These are phyloP conservation scores for Candida germanica DNA, from an alignment of 805 yeast genomes.

Conservation along the genomic window DNA sequence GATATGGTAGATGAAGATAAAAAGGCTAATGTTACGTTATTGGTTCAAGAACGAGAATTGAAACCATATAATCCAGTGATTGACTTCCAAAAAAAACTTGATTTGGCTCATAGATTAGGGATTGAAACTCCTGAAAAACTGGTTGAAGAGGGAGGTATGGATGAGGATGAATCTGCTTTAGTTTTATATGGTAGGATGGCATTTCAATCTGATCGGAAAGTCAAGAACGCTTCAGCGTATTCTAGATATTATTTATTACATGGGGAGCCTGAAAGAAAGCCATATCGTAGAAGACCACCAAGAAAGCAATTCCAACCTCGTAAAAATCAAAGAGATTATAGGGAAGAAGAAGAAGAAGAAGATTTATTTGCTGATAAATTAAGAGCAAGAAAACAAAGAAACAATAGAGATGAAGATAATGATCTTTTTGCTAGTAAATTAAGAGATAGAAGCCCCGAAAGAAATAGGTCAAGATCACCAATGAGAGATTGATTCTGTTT, in stretches of 20 bases:
- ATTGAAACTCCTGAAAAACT: conserved; percentile 13
- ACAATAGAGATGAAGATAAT: conserved; percentile 20
- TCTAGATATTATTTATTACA: conserved; percentile 65
- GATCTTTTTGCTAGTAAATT: conserved; percentile 36
- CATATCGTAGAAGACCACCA: conserved; percentile 15
- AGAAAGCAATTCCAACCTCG: conserved; percentile 6
- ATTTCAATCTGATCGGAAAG: conserved; percentile 52
- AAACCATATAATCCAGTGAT: conserved; percentile 38
- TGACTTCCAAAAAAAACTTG: conserved; percentile 29
- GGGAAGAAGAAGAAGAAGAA: conserved; percentile 15
- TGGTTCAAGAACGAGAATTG: conserved; percentile 38
- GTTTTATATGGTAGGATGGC: conserved; percentile 49
- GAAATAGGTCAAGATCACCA: conserved; percentile 18
- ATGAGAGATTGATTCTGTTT: conserved; percentile 13
- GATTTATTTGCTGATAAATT: conserved; percentile 10
- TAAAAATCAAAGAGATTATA: conserved; percentile 11
- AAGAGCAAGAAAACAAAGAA: conserved; percentile 2
- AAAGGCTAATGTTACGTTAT: conserved; percentile 18
- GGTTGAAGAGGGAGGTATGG: conserved; percentile 20
- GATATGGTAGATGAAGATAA: conserved; percentile 10
- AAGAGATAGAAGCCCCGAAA: conserved; percentile 14
- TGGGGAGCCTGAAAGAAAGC: conserved; percentile 63
- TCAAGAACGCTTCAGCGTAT: conserved; percentile 51
- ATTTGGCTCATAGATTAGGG: conserved; percentile 30
- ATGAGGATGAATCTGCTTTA: conserved; percentile 36